Evolutionary conservation across 176 grass and related monocot species (phyloP).

Genomic region (Oropetium thomaeum): DNA sequence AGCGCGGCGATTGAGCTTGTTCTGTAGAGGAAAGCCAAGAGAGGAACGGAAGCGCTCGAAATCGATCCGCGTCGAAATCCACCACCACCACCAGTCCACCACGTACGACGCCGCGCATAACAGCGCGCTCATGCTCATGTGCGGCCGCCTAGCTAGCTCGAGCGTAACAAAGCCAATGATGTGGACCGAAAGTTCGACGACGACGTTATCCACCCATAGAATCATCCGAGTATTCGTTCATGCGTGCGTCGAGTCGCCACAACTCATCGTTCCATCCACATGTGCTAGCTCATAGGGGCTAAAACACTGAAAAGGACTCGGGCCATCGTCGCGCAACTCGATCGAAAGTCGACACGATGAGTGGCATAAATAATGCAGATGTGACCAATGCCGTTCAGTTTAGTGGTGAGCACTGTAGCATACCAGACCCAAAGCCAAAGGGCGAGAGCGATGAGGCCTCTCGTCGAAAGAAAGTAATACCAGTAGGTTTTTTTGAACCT

Average conservation of each 20-base stretch:
- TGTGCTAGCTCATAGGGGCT: neutral
- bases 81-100: slow-evolving; percentile 3
- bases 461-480: neutral
- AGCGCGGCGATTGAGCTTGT: neutral
- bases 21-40: too few species aligned
- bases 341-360: slow-evolving; percentile 5
- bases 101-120: neutral
- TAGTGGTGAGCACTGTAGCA: neutral
- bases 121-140: neutral
- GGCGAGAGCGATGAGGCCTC: neutral
- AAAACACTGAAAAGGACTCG: neutral
- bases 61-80: slow-evolving; percentile 12
- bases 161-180: neutral
- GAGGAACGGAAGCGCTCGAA: neutral
- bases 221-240: neutral
- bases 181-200: neutral
- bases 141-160: too few species aligned
- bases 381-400: neutral
- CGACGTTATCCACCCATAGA: neutral
- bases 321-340: neutral
- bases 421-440: neutral
- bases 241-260: slow-evolving; percentile 19
- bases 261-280: neutral
- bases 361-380: neutral
- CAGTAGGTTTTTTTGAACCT: neutral